These are phyloP conservation scores for Mycena galericulata DNA, from an alignment of 768 basidiomycete species.

Conservation along the genomic window DNA sequence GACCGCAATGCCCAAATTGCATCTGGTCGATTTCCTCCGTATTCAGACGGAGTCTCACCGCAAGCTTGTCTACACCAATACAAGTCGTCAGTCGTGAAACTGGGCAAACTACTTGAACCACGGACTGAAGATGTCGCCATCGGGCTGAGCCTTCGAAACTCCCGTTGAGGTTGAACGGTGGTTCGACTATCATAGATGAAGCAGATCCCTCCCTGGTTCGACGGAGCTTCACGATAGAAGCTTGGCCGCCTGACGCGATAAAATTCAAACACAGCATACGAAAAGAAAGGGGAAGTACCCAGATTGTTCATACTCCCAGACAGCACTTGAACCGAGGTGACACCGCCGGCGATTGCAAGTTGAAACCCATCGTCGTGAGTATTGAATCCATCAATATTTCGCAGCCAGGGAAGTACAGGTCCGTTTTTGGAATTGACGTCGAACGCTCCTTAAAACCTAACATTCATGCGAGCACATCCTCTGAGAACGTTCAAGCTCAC, in stretches of 20 bases:
- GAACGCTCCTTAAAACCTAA: constrained; percentile 51
- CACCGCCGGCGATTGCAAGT: constrained; percentile 86
- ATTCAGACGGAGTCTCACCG: constrained; percentile 61
- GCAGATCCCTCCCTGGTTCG: constrained; percentile 81
- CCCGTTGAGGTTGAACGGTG: constrained; percentile 72
- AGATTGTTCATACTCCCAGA: constrained; percentile 84
- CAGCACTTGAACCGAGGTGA: constrained; percentile 86
- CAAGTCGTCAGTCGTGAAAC: constrained; percentile 3
- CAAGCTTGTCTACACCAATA: constrained; percentile 65
- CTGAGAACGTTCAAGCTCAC: constrained; percentile 37
- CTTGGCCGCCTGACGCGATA: constrained; percentile 76
- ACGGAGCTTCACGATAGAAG: constrained; percentile 88
- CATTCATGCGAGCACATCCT: background rate
- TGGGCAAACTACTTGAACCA: constrained; percentile 9
- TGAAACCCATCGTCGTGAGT: constrained; percentile 84
- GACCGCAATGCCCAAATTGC: constrained; percentile 80
- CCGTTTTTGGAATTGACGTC: constrained; percentile 78
- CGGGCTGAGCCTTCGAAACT: constrained; percentile 60
- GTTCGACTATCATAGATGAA: constrained; percentile 87
- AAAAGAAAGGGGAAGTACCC: constrained; percentile 54
- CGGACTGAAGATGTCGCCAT: constrained; percentile 88
- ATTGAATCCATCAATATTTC: constrained; percentile 87
- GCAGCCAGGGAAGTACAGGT: constrained; percentile 80
- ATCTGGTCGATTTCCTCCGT: constrained; percentile 80
- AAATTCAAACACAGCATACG: background rate